Conservation (phyloP, 495 filamentous ascomycete species). For the Aspergillus hancockii region DNA sequence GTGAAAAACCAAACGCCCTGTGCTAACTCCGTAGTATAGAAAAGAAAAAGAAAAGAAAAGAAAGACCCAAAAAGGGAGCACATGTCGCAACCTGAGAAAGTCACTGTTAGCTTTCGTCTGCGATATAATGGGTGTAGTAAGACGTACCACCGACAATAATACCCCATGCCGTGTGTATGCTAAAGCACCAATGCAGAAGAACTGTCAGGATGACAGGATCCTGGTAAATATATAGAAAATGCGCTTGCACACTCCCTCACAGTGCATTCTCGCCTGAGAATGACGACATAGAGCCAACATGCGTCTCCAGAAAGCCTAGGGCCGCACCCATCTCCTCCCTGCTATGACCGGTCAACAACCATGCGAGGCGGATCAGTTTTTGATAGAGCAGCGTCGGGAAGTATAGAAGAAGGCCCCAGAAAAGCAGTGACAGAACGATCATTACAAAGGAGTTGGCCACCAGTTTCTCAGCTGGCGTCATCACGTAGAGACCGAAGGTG, state of each 20-base stretch:
- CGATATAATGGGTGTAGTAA: not conserved
- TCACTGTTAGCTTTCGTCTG: not conserved
- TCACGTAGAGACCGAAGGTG: conserved; percentile 71
- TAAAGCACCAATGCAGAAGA: conserved; percentile 2
- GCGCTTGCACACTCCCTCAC: conserved; percentile 7
- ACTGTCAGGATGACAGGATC: not conserved
- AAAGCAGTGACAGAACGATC: conserved; percentile 33
- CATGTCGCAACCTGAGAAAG: not conserved
- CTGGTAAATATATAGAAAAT: conserved; percentile 5
- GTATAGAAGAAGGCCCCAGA: conserved; percentile 43
- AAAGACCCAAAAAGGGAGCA: not conserved
- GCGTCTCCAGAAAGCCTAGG: conserved; percentile 33
- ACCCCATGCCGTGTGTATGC: not conserved
- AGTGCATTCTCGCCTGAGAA: conserved; percentile 21
- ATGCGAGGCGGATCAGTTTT: conserved; percentile 37
- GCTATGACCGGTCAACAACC: conserved; percentile 45
- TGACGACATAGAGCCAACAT: conserved; percentile 19
- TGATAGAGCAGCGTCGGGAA: conserved; percentile 42
- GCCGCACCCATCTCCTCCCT: conserved; percentile 32
- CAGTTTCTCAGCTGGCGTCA: conserved; percentile 70
- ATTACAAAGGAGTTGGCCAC: conserved; percentile 60
- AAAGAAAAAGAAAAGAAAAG: conserved; percentile 5
- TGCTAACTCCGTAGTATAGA: conserved; percentile 15
- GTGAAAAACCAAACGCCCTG: conserved; percentile 16
- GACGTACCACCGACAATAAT: conserved; percentile 4